Evolutionary conservation across 495 filamentous ascomycete species (phyloP).

Genomic region (Tuber microsphaerosporum): DNA sequence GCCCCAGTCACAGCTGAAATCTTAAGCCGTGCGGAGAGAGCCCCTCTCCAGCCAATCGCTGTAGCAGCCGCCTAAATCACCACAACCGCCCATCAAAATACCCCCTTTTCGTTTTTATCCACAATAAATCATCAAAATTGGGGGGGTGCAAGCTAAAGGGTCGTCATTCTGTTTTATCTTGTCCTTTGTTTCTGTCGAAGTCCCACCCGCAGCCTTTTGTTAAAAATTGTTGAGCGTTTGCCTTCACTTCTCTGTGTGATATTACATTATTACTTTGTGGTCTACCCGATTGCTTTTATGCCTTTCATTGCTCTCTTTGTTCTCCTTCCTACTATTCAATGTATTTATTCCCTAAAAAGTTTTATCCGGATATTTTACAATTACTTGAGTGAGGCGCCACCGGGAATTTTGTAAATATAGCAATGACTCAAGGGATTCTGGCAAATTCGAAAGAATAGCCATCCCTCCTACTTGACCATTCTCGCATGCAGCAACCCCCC

Average conservation of each 20-base stretch:
- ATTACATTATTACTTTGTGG: not conserved
- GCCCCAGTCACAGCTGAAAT: slow-evolving; percentile 34
- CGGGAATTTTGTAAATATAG: not conserved
- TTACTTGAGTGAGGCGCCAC: not conserved
- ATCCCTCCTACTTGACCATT: not conserved
- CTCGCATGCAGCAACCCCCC: not conserved
- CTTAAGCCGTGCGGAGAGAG: slow-evolving; percentile 38
- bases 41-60: slow-evolving; percentile 37
- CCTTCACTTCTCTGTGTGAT: slow-evolving; percentile 1
- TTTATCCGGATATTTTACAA: not conserved
- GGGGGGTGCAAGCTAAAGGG: not conserved
- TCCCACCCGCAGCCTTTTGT: not conserved
- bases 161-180: not conserved
- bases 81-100: not conserved
- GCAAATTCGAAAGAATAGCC: not conserved
- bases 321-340: not conserved
- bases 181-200: not conserved
- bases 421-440: not conserved
- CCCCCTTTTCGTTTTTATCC: not conserved
- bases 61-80: slow-evolving; percentile 32
- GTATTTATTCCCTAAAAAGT: not conserved
- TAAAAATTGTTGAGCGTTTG: not conserved
- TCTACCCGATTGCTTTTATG: not conserved
- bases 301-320: not conserved
- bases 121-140: not conserved